phyloP scores from a whole-genome alignment of 2,329 filamentous ascomycete species.

The Trichoderma koningiopsis region DNA sequence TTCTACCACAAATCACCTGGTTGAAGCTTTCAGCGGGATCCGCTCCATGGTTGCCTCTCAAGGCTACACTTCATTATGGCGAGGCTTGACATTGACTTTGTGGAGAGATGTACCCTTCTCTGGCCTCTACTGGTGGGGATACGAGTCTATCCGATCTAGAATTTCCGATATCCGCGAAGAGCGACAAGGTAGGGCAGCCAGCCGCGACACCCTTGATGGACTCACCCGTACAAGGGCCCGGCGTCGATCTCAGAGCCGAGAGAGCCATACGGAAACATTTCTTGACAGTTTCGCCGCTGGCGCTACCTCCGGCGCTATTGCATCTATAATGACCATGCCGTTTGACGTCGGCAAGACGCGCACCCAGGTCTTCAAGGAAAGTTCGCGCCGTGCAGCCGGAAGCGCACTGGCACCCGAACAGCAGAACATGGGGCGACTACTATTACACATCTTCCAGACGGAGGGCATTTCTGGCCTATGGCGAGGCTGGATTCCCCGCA shows the following conservation, averaged over 20 bases:
- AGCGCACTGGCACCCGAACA: slow-evolving; percentile 65
- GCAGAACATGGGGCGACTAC: slow-evolving; percentile 74
- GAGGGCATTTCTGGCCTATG: slow-evolving; percentile 83
- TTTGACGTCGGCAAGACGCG: slow-evolving; percentile 98
- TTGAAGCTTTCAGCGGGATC: slow-evolving; percentile 75
- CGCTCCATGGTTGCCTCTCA: slow-evolving; percentile 75
- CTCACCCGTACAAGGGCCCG: slow-evolving; percentile 46
- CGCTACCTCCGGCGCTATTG: slow-evolving; percentile 77
- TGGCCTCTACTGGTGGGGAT: slow-evolving; percentile 97
- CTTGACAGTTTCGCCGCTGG: slow-evolving; percentile 88
- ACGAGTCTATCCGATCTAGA: slow-evolving; percentile 76
- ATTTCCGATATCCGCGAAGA: slow-evolving; percentile 70
- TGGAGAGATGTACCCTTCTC: slow-evolving; percentile 99
- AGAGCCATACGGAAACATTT: slow-evolving; percentile 77
- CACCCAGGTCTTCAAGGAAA: slow-evolving; percentile 77
- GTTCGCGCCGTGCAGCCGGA: slow-evolving; percentile 37
- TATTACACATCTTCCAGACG: slow-evolving; percentile 88
- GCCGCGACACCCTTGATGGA: slow-evolving; percentile 35
- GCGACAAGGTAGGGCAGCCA: slow-evolving; percentile 45
- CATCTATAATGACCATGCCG: slow-evolving; percentile 86
- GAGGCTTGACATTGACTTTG: slow-evolving; percentile 84
- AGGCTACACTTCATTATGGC: slow-evolving; percentile 84
- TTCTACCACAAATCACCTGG: slow-evolving; percentile 68
- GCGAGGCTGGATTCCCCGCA: slow-evolving; percentile 87
- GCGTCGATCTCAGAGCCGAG: slow-evolving; percentile 62